Conservation (phyloP, 352 stramenopile species). For the Pythium scleroteichum region DNA sequence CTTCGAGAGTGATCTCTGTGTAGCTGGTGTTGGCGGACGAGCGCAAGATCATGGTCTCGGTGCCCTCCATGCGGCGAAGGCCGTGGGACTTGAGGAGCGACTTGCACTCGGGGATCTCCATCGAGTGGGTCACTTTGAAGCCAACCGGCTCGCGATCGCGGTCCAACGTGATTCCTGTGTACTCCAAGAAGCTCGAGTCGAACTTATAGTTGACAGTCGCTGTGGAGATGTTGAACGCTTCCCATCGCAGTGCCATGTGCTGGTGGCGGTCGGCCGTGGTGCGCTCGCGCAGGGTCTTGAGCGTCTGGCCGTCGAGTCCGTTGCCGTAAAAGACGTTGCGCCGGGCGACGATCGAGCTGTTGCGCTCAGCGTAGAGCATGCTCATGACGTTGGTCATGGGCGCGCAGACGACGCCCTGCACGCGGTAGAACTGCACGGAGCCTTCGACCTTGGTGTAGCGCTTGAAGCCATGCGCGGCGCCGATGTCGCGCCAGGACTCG, state of each 20-base stretch:
- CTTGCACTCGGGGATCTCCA: conserved; percentile 57
- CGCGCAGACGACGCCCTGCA: conserved; percentile 56
- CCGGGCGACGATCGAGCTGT: conserved; percentile 38
- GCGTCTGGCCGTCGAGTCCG: conserved; percentile 58
- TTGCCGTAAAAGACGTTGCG: conserved; percentile 61
- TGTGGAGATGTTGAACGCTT: conserved; percentile 59
- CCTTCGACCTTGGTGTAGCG: conserved; percentile 54
- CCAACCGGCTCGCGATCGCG: conserved; percentile 50
- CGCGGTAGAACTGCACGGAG: conserved; percentile 46
- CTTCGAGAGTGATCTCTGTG: conserved; percentile 59
- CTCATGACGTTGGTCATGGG: conserved; percentile 64
- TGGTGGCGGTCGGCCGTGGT: conserved; percentile 48
- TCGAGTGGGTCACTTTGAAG: conserved; percentile 60
- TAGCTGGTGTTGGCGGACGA: conserved; percentile 41
- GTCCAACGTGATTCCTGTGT: conserved; percentile 63
- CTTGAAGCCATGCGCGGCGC: conserved; percentile 50
- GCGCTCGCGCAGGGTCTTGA: conserved; percentile 52
- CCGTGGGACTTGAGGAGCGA: conserved; percentile 69
- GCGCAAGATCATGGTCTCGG: conserved; percentile 53
- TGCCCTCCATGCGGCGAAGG: conserved; percentile 47
- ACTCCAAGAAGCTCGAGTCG: conserved; percentile 77
- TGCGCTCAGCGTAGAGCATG: conserved; percentile 58
- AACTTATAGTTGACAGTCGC: conserved; percentile 47
- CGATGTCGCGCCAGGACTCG: conserved; percentile 63
- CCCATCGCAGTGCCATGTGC: conserved; percentile 72